A percentile compares a stretch with the other conserved stretches of the same genome.
phyloP scores from a whole-genome alignment of 257 asterid species.

The Lycium barbarum region DNA sequence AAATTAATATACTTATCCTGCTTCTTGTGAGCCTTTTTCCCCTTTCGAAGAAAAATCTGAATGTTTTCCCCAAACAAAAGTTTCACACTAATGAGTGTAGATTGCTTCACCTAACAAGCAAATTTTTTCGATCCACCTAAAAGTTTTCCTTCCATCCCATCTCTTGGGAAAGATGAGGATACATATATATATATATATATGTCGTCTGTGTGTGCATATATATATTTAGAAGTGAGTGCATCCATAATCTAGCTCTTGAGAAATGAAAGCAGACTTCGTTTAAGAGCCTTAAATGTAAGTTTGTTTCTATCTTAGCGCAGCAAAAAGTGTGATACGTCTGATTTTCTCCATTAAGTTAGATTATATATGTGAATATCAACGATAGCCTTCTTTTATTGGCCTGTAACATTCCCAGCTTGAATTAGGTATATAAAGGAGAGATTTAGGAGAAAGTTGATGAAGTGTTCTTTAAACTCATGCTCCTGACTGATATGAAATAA shows the following conservation, averaged over 20 bases:
- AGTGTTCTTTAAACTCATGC: neutral
- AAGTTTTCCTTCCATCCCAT: neutral
- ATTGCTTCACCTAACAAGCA: neutral
- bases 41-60: neutral
- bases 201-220: neutral
- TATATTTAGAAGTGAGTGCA: neutral
- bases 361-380: neutral
- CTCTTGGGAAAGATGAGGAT: neutral
- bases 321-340: neutral
- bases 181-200: neutral
- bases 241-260: neutral
- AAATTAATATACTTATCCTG: neutral
- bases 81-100: neutral
- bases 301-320: neutral
- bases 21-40: neutral
- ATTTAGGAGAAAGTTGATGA: constrained; percentile 17
- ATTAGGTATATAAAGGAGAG: neutral
- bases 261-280: constrained; percentile 16
- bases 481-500: neutral
- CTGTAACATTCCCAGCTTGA: neutral
- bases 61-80: neutral
- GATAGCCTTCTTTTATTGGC: neutral
- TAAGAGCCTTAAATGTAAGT: neutral
- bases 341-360: neutral
- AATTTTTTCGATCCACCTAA: neutral